phyloP scores from a whole-genome alignment of 1,284 basidiomycete genomes.

The Ceratobasidium sp. region DNA sequence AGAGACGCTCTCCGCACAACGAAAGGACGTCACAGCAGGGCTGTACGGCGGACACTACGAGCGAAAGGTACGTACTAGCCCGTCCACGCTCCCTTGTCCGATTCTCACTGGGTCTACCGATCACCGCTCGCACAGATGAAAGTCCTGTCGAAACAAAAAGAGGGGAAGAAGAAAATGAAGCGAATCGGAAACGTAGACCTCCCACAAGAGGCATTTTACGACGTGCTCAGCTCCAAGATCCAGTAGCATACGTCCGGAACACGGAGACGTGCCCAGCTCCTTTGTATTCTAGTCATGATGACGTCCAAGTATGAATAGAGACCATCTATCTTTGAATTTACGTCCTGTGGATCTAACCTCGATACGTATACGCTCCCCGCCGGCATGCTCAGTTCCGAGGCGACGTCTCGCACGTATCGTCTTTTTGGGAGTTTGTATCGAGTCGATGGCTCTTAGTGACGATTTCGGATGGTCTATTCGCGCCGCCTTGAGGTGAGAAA shows the following conservation, averaged over 20 bases:
- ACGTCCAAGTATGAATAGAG: too few relatives aligned
- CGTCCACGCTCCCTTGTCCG: too few relatives aligned
- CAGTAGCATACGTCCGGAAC: slow-evolving; percentile 1
- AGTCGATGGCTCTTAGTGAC: too few relatives aligned
- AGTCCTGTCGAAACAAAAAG: slow-evolving; percentile 92
- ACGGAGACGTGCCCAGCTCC: too few relatives aligned
- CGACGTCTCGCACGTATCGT: too few relatives aligned
- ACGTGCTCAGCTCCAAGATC: slow-evolving; percentile 75
- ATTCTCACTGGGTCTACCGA: slow-evolving; percentile 10
- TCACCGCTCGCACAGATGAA: slow-evolving; percentile 66
- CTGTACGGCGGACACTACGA: slow-evolving; percentile 94
- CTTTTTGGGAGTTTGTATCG: too few relatives aligned
- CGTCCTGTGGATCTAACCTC: too few relatives aligned
- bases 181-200: slow-evolving; percentile 87
- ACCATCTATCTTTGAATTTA: too few relatives aligned
- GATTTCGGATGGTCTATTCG: too few relatives aligned
- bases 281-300: too few relatives aligned
- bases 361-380: too few relatives aligned
- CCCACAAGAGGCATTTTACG: slow-evolving; percentile 92
- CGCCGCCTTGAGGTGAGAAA: background rate
- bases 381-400: too few relatives aligned
- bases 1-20: slow-evolving; percentile 87
- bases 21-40: slow-evolving; percentile 96
- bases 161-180: slow-evolving; percentile 89
- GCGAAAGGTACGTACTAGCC: slow-evolving; percentile 67